Conservation (phyloP, 257 asterid species). For the Solanum okadae region DNA sequence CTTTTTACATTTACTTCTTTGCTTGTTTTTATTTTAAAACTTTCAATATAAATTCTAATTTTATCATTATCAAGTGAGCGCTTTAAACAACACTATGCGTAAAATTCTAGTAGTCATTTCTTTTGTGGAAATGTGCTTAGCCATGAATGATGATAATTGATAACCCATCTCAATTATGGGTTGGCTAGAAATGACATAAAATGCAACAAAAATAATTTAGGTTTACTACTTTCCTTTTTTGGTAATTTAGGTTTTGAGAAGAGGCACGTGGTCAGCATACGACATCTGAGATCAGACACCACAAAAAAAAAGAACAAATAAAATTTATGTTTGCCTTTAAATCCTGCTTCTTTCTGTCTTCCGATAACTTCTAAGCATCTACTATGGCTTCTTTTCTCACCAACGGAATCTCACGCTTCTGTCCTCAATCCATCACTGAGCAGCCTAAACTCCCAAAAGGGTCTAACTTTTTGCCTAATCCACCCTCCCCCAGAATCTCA, state of each 20-base stretch:
- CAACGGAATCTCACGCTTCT: constrained; percentile 48
- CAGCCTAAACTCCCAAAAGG: constrained; percentile 16
- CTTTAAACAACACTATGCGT: too few species aligned
- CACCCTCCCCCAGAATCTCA: constrained; percentile 24
- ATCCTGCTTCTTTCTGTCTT: neutral
- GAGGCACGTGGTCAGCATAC: constrained; percentile 45
- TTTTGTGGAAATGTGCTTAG: too few species aligned
- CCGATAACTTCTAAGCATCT: neutral
- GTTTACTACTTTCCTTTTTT: neutral
- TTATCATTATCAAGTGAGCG: too few species aligned
- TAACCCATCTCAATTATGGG: too few species aligned
- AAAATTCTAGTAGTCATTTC: too few species aligned
- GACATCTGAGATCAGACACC: constrained; percentile 18
- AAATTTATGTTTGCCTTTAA: neutral
- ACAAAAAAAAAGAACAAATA: neutral
- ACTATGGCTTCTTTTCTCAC: constrained; percentile 71
- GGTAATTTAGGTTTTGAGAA: neutral
- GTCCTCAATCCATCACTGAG: constrained; percentile 41
- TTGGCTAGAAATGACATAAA: neutral
- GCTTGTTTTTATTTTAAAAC: too few species aligned
- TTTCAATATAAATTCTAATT: too few species aligned
- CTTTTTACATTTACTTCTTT: too few species aligned
- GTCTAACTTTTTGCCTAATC: constrained; percentile 6
- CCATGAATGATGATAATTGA: too few species aligned
- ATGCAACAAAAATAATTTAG: neutral